A percentile compares a stretch with the other conserved stretches of the same genome.
Conservation (phyloP, 1,284 basidiomycete species). For the Cutaneotrichosporon dermatis region DNA sequence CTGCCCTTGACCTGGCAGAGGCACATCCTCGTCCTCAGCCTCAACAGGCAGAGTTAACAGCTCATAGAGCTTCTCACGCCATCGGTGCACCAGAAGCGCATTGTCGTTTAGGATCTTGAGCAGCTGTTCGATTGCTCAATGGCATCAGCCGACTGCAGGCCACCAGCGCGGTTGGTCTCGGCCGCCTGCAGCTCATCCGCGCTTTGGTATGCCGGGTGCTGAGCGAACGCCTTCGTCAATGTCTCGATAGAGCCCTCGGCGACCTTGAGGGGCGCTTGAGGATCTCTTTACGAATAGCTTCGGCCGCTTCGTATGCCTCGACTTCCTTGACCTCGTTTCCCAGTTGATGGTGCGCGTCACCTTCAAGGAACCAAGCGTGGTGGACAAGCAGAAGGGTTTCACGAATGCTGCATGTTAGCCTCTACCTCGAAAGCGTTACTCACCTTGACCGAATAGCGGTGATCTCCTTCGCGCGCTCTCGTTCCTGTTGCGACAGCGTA, state of each 20-base stretch:
- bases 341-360: conserved; percentile 37
- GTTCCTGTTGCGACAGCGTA: conserved; percentile 29
- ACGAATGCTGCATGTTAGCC: conserved; percentile 26
- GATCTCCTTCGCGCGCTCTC: conserved; percentile 17
- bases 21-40: conserved; percentile 19
- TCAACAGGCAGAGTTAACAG: conserved; percentile 36
- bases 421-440: neutral
- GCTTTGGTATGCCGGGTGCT: conserved; percentile 26
- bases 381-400: conserved; percentile 37
- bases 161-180: conserved; percentile 20
- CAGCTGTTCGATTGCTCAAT: conserved; percentile 30
- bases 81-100: conserved; percentile 38
- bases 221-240: conserved; percentile 12
- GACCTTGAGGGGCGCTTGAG: conserved; percentile 25
- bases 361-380: conserved; percentile 39
- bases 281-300: conserved; percentile 36
- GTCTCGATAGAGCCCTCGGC: conserved; percentile 25
- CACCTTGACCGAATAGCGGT: neutral
- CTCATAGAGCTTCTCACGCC: conserved; percentile 39
- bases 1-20: conserved; percentile 19
- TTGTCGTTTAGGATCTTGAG: conserved; percentile 43
- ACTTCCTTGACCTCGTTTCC: conserved; percentile 30
- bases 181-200: conserved; percentile 25
- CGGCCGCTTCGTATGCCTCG: conserved; percentile 24
- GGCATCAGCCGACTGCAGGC: conserved; percentile 24